Conservation (phyloP, 2,329 filamentous ascomycete genomes). For the Fusarium sp. region DNA sequence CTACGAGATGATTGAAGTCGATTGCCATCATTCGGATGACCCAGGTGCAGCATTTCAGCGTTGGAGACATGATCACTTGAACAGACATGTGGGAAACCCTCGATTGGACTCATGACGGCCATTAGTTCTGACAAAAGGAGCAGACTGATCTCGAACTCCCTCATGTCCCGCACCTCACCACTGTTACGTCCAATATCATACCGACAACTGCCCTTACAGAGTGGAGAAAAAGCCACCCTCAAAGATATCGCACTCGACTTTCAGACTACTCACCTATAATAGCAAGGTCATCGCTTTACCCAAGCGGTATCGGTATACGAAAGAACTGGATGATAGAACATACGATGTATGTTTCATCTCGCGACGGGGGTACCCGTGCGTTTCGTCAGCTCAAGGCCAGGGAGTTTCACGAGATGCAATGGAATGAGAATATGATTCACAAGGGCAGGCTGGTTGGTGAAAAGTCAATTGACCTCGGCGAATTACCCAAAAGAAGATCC, state of each 20-base stretch:
- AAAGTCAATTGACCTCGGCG: slow-evolving; percentile 33
- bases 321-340: slow-evolving; percentile 56
- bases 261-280: slow-evolving; percentile 48
- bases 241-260: slow-evolving; percentile 52
- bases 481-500: slow-evolving; percentile 4
- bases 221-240: slow-evolving; percentile 50
- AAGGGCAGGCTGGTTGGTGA: slow-evolving; percentile 49
- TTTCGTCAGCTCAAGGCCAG: slow-evolving; percentile 50
- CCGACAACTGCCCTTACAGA: slow-evolving; percentile 49
- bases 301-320: slow-evolving; percentile 46
- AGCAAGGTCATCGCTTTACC: slow-evolving; percentile 12
- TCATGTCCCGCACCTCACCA: slow-evolving; percentile 58
- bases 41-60: slow-evolving; percentile 57
- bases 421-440: slow-evolving; percentile 43
- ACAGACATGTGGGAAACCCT: slow-evolving; percentile 50
- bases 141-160: slow-evolving; percentile 55
- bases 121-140: slow-evolving; percentile 14
- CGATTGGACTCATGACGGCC: neutral
- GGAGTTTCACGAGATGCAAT: slow-evolving; percentile 54
- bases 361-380: slow-evolving; percentile 49
- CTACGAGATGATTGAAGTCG: slow-evolving; percentile 58
- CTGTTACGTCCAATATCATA: slow-evolving; percentile 53
- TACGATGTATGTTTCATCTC: slow-evolving; percentile 53
- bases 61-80: slow-evolving; percentile 56
- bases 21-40: slow-evolving; percentile 55